Conservation (phyloP, 805 yeast species). For the Teunomyces tritomae region DNA sequence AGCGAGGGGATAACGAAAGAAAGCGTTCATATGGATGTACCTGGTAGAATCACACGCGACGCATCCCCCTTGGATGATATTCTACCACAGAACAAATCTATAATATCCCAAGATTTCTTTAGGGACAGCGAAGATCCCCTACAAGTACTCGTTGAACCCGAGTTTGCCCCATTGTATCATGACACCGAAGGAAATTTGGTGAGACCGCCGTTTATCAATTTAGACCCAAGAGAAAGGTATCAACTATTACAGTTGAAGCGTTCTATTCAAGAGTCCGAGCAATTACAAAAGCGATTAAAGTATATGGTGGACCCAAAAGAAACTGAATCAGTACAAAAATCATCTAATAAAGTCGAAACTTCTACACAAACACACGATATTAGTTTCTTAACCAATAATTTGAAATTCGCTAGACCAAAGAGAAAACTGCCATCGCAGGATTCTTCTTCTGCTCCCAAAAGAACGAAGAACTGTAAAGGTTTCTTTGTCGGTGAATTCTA, state of each 20-base stretch:
- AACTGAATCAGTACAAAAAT: constrained; percentile 16
- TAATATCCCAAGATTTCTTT: background rate
- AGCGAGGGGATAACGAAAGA: constrained; percentile 13
- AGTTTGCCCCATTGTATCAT: constrained; percentile 32
- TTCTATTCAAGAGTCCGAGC: constrained; percentile 35
- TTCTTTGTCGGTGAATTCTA: constrained; percentile 35
- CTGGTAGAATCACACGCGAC: background rate
- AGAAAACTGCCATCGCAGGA: constrained; percentile 12
- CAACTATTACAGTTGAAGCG: constrained; percentile 39
- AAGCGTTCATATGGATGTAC: constrained; percentile 4
- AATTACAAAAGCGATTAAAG: constrained; percentile 31
- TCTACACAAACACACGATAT: constrained; percentile 40
- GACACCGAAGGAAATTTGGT: constrained; percentile 39
- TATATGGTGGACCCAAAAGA: constrained; percentile 43
- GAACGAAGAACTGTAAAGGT: constrained; percentile 20
- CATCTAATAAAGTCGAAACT: constrained; percentile 34
- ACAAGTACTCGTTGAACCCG: constrained; percentile 24
- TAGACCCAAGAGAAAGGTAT: constrained; percentile 43
- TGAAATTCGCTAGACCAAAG: constrained; percentile 22
- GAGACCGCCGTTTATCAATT: constrained; percentile 43
- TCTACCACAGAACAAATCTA: background rate
- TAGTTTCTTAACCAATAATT: constrained; percentile 24
- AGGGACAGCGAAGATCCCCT: background rate
- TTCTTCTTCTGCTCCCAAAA: constrained; percentile 9
- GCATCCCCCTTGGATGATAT: constrained; percentile 5